Conservation (phyloP, 129 eudicot genomes). For the Heracleum sosnowskyi region DNA sequence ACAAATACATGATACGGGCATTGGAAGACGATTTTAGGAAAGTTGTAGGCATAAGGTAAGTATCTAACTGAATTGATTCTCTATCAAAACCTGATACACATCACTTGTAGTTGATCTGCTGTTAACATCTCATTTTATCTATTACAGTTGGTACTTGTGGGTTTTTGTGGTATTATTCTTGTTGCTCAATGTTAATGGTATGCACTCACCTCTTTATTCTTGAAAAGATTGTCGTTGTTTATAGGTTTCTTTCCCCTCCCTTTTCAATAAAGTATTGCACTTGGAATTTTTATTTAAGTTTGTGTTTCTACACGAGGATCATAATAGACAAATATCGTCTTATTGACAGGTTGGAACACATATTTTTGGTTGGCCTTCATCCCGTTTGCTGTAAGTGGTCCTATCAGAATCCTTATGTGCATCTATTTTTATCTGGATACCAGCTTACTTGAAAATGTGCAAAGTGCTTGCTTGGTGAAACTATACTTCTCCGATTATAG, state of each 20-base stretch:
- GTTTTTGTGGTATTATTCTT: conserved; percentile 68
- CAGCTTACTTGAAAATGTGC: not conserved
- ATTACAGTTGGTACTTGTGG: conserved; percentile 97
- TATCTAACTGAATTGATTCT: not conserved
- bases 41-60: conserved; percentile 94
- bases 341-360: conserved; percentile 80
- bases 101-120: not conserved
- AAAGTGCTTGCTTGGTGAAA: not conserved
- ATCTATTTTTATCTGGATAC: not conserved
- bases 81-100: not conserved
- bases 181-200: conserved; percentile 79
- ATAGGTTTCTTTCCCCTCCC: not conserved
- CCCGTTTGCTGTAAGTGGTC: conserved; percentile 67
- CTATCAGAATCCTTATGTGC: not conserved
- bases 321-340: not conserved
- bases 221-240: not conserved
- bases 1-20: conserved; percentile 95
- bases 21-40: conserved; percentile 82
- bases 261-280: not conserved
- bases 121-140: conserved; percentile 11
- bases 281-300: not conserved
- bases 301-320: not conserved
- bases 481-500: not conserved
- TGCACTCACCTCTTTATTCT: conserved; percentile 2
- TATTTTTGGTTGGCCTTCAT: conserved; percentile 91